These are phyloP conservation scores for Neckera pumila DNA, from an alignment of 225 moss, liverwort and hornwort genomes.

Conservation along the genomic window DNA sequence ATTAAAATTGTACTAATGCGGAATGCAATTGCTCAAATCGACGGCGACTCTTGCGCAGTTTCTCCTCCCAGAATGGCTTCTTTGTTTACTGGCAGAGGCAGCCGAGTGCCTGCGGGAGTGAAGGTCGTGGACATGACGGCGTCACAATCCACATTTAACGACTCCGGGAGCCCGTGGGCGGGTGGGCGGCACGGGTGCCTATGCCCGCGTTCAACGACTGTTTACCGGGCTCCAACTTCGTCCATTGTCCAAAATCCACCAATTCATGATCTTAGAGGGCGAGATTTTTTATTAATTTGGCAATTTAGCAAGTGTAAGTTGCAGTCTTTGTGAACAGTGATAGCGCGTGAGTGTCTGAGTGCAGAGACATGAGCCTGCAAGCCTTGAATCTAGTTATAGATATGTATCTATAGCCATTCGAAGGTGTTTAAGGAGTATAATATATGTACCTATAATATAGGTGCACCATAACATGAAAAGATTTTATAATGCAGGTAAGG, in stretches of 20 bases:
- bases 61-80: neutral
- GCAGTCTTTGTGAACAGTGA: no score
- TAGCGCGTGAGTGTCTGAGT: no score
- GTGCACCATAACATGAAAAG: no score
- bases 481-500: no score
- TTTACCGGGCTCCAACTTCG: neutral
- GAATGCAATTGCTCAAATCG: conserved; percentile 5
- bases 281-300: neutral
- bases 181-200: neutral
- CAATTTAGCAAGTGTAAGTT: neutral
- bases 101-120: conserved; percentile 7
- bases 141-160: conserved; percentile 3
- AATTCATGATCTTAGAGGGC: neutral
- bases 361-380: no score
- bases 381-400: no score
- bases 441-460: no score
- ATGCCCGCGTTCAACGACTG: neutral
- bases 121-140: neutral
- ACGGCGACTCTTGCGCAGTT: conserved; percentile 22
- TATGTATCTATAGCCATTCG: no score
- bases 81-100: neutral
- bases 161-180: neutral
- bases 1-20: neutral
- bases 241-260: neutral
- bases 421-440: no score